phyloP scores from a whole-genome alignment of 345 rosid species.

The Acer campestre region DNA sequence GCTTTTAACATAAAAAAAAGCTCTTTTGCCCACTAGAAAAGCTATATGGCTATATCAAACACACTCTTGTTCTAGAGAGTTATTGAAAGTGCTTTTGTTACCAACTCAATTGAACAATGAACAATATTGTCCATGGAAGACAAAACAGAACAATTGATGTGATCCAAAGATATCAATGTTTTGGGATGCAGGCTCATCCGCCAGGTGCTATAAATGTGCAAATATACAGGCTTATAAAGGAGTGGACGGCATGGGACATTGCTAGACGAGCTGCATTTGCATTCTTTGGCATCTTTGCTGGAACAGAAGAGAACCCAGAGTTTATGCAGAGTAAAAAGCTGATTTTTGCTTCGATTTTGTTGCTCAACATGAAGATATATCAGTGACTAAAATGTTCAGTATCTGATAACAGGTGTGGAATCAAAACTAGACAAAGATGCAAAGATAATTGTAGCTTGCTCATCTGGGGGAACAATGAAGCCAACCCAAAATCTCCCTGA shows the following conservation, averaged over 20 bases:
- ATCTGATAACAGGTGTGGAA: slow-evolving; percentile 59
- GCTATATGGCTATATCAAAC: too few relatives aligned
- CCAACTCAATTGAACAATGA: not conserved
- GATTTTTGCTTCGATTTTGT: slow-evolving; percentile 12
- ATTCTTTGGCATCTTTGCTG: slow-evolving; percentile 92
- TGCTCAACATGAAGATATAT: not conserved
- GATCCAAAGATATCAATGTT: not conserved
- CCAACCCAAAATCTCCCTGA: slow-evolving; percentile 90
- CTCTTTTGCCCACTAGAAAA: too few relatives aligned
- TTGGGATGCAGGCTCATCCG: slow-evolving; percentile 63
- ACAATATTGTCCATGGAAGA: not conserved
- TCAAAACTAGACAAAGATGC: slow-evolving; percentile 74
- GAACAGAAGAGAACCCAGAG: slow-evolving; percentile 97
- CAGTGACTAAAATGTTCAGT: slow-evolving; percentile 1
- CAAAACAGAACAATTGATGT: not conserved
- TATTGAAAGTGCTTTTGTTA: not conserved
- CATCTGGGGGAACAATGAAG: slow-evolving; percentile 86
- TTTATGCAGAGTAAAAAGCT: slow-evolving; percentile 59
- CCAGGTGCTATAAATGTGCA: slow-evolving; percentile 90
- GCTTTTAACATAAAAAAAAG: too few relatives aligned
- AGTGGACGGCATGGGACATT: slow-evolving; percentile 99
- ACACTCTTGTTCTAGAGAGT: too few relatives aligned
- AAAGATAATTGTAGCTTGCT: slow-evolving; percentile 93
- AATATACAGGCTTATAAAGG: slow-evolving; percentile 90
- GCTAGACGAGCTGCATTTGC: slow-evolving; percentile 97